These are phyloP conservation scores for Circinella minor DNA, from an alignment of 371 early-diverging fungal genomes.

Conservation along the genomic window DNA sequence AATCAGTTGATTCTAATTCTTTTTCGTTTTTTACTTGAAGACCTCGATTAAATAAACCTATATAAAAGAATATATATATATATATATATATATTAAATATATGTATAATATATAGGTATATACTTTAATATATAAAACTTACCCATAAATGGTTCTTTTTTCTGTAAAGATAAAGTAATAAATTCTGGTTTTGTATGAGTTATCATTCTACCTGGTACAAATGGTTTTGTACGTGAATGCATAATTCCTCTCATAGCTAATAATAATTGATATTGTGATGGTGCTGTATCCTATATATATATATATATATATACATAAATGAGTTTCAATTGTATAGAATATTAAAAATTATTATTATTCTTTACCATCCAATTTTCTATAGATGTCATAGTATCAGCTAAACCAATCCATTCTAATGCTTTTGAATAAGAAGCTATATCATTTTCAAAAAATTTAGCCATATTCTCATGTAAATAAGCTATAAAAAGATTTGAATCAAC, in stretches of 20 bases:
- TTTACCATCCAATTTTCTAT: conserved; percentile 1
- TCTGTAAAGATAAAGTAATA: background rate
- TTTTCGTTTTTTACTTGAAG: background rate
- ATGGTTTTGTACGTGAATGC: background rate
- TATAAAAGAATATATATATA: no score
- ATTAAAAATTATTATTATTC: background rate
- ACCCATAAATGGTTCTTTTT: conserved; percentile 1
- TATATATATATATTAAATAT: no score
- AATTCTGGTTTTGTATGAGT: background rate
- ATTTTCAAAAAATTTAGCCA: background rate
- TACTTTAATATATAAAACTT: background rate
- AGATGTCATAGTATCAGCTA: background rate
- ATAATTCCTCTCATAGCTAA: background rate
- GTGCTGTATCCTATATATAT: background rate
- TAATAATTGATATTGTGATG: conserved; percentile 1
- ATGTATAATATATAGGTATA: background rate
- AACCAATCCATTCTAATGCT: conserved; percentile 3
- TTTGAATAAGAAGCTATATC: background rate
- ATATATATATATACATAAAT: no score
- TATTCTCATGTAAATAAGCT: background rate
- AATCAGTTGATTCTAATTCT: background rate
- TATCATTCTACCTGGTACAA: background rate
- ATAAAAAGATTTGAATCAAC: background rate
- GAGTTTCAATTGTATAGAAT: background rate
- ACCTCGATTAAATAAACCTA: conserved; percentile 3